Evolutionary conservation across 129 eudicot genomes (phyloP).

Genomic region (Glebionis coronaria): DNA sequence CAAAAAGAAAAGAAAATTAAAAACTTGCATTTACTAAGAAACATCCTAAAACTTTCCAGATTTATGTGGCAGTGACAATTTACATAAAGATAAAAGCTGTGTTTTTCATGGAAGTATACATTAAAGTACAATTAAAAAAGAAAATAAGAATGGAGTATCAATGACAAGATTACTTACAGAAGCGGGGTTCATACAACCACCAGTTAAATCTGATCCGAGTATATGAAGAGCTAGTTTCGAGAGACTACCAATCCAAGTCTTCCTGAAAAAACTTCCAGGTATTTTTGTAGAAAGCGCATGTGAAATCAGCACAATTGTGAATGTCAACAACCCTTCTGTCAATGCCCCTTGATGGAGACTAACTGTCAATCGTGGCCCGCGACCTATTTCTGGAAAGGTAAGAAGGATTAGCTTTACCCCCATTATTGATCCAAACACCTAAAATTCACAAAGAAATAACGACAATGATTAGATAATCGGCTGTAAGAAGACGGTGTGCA

Average conservation of each 20-base stretch:
- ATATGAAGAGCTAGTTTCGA: slow-evolving; percentile 84
- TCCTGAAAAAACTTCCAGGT: slow-evolving; percentile 65
- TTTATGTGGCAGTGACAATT: too few species aligned
- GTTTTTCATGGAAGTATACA: too few species aligned
- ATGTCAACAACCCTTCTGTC: slow-evolving; percentile 85
- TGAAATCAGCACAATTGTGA: slow-evolving; percentile 55
- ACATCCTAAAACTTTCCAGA: too few species aligned
- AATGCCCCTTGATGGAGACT: slow-evolving; percentile 74
- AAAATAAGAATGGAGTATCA: slow-evolving; percentile 6
- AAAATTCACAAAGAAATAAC: slow-evolving; percentile 7
- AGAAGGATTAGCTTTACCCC: slow-evolving; percentile 70
- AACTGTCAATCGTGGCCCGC: slow-evolving; percentile 71
- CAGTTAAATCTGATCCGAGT: slow-evolving; percentile 85
- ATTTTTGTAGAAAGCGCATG: slow-evolving; percentile 51
- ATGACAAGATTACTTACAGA: slow-evolving; percentile 53
- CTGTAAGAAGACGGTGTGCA: neutral
- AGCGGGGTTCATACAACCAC: slow-evolving; percentile 96
- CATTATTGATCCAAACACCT: slow-evolving; percentile 77
- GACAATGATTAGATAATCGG: neutral
- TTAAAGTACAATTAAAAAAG: neutral
- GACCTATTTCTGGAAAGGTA: slow-evolving; percentile 65
- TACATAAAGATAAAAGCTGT: too few species aligned
- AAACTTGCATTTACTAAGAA: too few species aligned
- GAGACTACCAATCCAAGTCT: slow-evolving; percentile 88
- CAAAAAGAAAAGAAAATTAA: too few species aligned